These are phyloP conservation scores for Astragalus glycyphyllos DNA, from an alignment of 306 rosid genomes.

Conservation along the genomic window DNA sequence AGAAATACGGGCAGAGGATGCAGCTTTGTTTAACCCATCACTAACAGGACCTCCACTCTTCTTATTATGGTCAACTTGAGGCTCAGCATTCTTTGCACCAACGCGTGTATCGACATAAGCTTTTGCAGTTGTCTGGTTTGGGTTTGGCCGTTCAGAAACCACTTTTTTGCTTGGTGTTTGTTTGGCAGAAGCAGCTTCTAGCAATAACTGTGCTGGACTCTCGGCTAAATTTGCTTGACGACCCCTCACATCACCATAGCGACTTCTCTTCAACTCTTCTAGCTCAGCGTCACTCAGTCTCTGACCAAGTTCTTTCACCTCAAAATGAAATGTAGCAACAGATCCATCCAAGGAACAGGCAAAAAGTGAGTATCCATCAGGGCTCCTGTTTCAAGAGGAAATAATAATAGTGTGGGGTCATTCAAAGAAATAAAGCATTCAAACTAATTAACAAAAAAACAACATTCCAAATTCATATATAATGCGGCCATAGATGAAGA, in stretches of 20 bases:
- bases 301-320: conserved; percentile 87
- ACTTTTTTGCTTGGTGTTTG: conserved; percentile 71
- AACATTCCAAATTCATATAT: conserved; percentile 19
- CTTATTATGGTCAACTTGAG: conserved; percentile 68
- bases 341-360: conserved; percentile 99
- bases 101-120: conserved; percentile 54
- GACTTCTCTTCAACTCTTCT: conserved; percentile 88
- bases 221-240: conserved; percentile 91
- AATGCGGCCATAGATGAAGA: conserved; percentile 29
- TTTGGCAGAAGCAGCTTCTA: conserved; percentile 91
- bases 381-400: conserved; percentile 77
- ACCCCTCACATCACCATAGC: conserved; percentile 95
- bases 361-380: conserved; percentile 95
- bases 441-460: conserved; percentile 13
- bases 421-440: conserved; percentile 8
- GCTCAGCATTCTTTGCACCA: conserved; percentile 61
- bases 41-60: conserved; percentile 62
- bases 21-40: conserved; percentile 67
- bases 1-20: conserved; percentile 64
- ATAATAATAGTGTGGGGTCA: conserved; percentile 19
- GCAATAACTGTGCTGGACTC: conserved; percentile 91
- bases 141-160: conserved; percentile 66
- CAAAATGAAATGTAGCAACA: conserved; percentile 89
- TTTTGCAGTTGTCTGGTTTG: conserved; percentile 58
- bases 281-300: conserved; percentile 80